Conservation (phyloP, 768 basidiomycete genomes). For the Rubroboletus satanas region DNA sequence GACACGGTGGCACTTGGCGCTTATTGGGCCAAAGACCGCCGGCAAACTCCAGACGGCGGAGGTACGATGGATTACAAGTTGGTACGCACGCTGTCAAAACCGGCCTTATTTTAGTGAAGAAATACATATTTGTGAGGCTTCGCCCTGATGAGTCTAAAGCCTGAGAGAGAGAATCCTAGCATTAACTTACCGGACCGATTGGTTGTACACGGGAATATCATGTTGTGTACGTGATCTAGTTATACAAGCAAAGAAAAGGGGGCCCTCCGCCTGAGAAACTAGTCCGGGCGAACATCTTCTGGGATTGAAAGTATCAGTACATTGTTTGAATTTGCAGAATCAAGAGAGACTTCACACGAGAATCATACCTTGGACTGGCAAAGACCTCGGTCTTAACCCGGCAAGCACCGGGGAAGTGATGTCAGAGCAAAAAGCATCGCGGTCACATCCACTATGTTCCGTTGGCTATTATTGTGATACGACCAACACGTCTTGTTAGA, state of each 20-base stretch:
- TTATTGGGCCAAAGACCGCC: conserved; percentile 2
- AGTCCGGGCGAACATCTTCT: not conserved
- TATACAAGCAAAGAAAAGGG: conserved; percentile 15
- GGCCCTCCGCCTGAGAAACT: conserved; percentile 25
- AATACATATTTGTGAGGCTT: conserved; percentile 10
- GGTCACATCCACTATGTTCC: conserved; percentile 5
- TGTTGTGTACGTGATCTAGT: conserved; percentile 28
- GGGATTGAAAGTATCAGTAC: conserved; percentile 7
- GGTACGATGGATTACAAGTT: conserved; percentile 3
- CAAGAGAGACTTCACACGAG: conserved; percentile 16
- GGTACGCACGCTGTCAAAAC: conserved; percentile 26
- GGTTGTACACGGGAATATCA: conserved; percentile 5
- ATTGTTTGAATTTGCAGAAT: conserved; percentile 7
- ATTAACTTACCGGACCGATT: conserved; percentile 6
- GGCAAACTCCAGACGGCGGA: conserved; percentile 16
- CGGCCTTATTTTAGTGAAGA: conserved; percentile 4
- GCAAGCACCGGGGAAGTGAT: conserved; percentile 16
- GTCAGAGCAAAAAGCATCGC: conserved; percentile 19
- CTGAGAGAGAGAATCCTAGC: conserved; percentile 22
- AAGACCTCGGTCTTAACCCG: conserved; percentile 23
- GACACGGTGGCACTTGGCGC: conserved; percentile 9
- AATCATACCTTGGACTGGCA: conserved; percentile 11
- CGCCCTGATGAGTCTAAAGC: conserved; percentile 19
- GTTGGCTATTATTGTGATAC: conserved; percentile 2
- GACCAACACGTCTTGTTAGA: conserved; percentile 1